Evolutionary conservation across 352 stramenopile species (phyloP).

Genomic region (Thalassiosira delicatula): DNA sequence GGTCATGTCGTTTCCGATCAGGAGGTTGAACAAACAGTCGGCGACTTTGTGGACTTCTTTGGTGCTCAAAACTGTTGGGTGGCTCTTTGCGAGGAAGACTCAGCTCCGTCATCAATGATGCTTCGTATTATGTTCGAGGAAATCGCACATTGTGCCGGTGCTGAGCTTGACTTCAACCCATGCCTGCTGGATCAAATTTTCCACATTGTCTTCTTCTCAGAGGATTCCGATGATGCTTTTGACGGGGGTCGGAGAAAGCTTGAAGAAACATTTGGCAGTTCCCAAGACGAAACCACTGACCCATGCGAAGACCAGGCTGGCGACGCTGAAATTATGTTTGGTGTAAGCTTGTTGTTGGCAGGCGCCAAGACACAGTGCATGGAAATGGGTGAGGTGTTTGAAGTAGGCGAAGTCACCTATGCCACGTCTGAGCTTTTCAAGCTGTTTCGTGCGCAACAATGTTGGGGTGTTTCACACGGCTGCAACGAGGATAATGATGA

Average conservation of each 20-base stretch:
- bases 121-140: slow-evolving; percentile 48
- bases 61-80: slow-evolving; percentile 48
- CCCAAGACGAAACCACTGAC: not conserved
- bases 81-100: slow-evolving; percentile 45
- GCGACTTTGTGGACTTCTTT: slow-evolving; percentile 34
- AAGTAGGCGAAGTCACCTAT: slow-evolving; percentile 14
- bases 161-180: slow-evolving; percentile 32
- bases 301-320: slow-evolving; percentile 16
- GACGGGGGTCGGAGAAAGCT: slow-evolving; percentile 36
- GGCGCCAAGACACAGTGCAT: slow-evolving; percentile 43
- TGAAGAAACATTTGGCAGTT: not conserved
- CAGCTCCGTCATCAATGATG: slow-evolving; percentile 32
- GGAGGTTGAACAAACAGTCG: slow-evolving; percentile 36
- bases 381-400: slow-evolving; percentile 30
- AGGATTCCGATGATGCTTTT: slow-evolving; percentile 16
- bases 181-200: slow-evolving; percentile 52
- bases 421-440: slow-evolving; percentile 41
- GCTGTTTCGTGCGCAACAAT: slow-evolving; percentile 46
- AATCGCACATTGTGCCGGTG: slow-evolving; percentile 39
- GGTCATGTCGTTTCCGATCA: slow-evolving; percentile 20
- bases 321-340: slow-evolving; percentile 42
- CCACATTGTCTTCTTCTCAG: slow-evolving; percentile 25
- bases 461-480: slow-evolving; percentile 27
- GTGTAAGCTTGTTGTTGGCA: slow-evolving; percentile 34
- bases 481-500: slow-evolving; percentile 24